Percentiles rank a stretch among this genome's conserved stretches.
Conservation (phyloP, 2,329 filamentous ascomycete genomes). For the Acrocalymma vagum region DNA sequence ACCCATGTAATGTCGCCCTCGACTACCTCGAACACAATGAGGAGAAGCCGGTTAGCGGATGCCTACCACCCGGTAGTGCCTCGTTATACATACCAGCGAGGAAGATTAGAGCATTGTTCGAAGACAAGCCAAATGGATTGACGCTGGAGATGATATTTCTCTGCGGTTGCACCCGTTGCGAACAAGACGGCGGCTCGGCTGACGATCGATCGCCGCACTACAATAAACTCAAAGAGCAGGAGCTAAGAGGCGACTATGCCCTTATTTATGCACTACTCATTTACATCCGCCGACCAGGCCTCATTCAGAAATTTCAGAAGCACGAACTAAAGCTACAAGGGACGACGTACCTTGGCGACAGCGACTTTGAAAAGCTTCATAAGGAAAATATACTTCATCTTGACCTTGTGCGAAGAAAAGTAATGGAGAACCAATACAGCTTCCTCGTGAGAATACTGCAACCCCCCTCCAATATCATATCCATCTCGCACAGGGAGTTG, state of each 20-base stretch:
- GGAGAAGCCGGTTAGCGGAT: constrained; percentile 9
- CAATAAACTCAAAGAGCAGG: constrained; percentile 12
- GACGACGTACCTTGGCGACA: constrained; percentile 8
- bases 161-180: constrained; percentile 12
- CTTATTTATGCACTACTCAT: constrained; percentile 17
- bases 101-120: constrained; percentile 13
- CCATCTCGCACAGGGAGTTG: constrained; percentile 7
- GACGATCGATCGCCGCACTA: constrained; percentile 9
- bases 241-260: constrained; percentile 15
- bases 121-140: constrained; percentile 7
- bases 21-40: constrained; percentile 9
- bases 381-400: constrained; percentile 5
- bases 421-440: constrained; percentile 13
- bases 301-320: constrained; percentile 14
- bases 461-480: constrained; percentile 9
- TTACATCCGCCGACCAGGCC: constrained; percentile 14
- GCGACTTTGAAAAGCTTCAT: constrained; percentile 6
- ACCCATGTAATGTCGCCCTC: constrained; percentile 6
- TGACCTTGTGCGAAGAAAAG: constrained; percentile 3
- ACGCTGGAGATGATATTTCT: constrained; percentile 14
- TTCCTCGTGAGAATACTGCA: constrained; percentile 13
- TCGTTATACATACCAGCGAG: constrained; percentile 14
- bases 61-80: constrained; percentile 10
- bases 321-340: constrained; percentile 15
- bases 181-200: constrained; percentile 12